Evolutionary conservation across 2,329 filamentous ascomycete species (phyloP).

Genomic region (Cladobotryum mycophilum): DNA sequence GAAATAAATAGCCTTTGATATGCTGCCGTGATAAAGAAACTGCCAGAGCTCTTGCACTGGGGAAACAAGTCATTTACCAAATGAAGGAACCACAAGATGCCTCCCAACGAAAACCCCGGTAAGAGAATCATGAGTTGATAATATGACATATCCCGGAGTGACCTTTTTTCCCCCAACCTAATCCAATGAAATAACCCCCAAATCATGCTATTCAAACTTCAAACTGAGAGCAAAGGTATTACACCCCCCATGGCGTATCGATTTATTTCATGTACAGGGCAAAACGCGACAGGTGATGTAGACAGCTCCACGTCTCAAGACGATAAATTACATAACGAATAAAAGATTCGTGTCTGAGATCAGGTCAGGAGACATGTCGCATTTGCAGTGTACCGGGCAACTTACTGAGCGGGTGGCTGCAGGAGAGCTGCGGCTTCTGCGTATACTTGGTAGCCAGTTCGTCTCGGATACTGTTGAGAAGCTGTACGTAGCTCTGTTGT

Average conservation of each 20-base stretch:
- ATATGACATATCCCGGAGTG: background rate
- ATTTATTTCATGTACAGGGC: constrained; percentile 12
- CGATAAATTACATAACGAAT: constrained; percentile 51
- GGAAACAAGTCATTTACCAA: background rate
- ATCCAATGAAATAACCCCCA: constrained; percentile 1
- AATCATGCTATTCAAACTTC: constrained; percentile 2
- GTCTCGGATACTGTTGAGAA: constrained; percentile 93
- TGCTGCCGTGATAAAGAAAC: background rate
- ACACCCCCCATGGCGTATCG: background rate
- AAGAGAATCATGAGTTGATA: background rate
- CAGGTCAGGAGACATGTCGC: constrained; percentile 16
- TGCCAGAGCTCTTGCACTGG: background rate
- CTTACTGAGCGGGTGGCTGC: constrained; percentile 92
- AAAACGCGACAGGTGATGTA: background rate
- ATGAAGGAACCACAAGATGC: background rate
- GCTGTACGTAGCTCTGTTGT: constrained; percentile 94
- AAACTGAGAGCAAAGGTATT: background rate
- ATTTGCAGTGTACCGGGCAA: constrained; percentile 15
- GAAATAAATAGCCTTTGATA: background rate
- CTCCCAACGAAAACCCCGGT: background rate
- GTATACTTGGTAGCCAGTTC: constrained; percentile 81
- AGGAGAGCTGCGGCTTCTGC: constrained; percentile 95
- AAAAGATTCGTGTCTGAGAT: constrained; percentile 53
- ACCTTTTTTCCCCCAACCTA: background rate
- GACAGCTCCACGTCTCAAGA: background rate